A percentile compares a stretch with the other conserved stretches of the same genome.
Conservation (phyloP, 1,139 yeast species). For the Diutina scorzettiae region DNA sequence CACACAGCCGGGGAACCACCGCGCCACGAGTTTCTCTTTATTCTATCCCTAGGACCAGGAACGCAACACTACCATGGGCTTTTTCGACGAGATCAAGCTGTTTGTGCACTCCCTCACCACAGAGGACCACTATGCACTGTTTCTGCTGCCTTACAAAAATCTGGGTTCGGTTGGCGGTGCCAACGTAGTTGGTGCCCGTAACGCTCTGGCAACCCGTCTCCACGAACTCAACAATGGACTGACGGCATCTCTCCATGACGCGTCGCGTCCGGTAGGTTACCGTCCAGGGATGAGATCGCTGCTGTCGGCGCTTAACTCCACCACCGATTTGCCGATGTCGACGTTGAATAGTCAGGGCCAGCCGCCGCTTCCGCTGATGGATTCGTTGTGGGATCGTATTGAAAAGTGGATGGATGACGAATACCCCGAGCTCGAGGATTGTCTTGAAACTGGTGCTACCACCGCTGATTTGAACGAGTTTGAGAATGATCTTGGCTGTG, state of each 20-base stretch:
- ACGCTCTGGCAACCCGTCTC: slow-evolving; percentile 18
- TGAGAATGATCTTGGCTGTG: slow-evolving; percentile 57
- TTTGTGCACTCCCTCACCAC: slow-evolving; percentile 53
- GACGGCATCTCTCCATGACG: slow-evolving; percentile 12
- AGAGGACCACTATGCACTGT: slow-evolving; percentile 53
- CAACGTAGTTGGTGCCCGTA: slow-evolving; percentile 14
- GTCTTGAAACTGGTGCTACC: slow-evolving; percentile 59
- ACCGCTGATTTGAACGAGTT: slow-evolving; percentile 67
- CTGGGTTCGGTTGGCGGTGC: slow-evolving; percentile 10
- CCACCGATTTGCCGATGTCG: slow-evolving; percentile 27
- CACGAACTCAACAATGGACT: slow-evolving; percentile 32
- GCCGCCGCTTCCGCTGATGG: slow-evolving; percentile 63
- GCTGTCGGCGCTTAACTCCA: slow-evolving; percentile 12
- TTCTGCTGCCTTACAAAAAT: slow-evolving; percentile 32
- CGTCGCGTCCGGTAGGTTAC: slow-evolving; percentile 10
- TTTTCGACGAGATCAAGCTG: slow-evolving; percentile 32
- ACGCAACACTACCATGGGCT: slow-evolving; percentile 21
- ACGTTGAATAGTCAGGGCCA: slow-evolving; percentile 31
- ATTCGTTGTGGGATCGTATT: slow-evolving; percentile 62
- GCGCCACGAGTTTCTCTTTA: neutral
- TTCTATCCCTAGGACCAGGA: neutral
- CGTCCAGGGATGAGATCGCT: slow-evolving; percentile 13
- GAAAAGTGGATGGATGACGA: slow-evolving; percentile 66
- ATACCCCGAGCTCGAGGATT: slow-evolving; percentile 71
- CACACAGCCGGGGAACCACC: neutral